A percentile compares a stretch with the other conserved stretches of the same genome.
Conservation (phyloP, 257 asterid genomes). For the Solanum ossicruentum region DNA sequence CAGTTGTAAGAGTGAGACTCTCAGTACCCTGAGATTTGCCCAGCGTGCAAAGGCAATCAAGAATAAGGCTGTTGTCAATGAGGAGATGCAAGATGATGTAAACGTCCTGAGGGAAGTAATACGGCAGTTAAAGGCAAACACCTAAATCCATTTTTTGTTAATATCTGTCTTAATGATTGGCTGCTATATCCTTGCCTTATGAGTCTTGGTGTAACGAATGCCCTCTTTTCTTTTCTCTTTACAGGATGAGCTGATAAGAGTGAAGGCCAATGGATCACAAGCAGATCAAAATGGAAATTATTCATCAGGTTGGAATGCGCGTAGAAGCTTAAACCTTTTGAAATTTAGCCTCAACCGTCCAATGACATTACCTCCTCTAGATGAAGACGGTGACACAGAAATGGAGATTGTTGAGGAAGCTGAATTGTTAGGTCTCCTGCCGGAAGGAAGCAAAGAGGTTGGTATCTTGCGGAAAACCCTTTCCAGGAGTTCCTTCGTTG, state of each 20-base stretch:
- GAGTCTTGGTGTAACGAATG: not conserved
- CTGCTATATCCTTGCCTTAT: not conserved
- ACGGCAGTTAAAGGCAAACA: constrained; percentile 58
- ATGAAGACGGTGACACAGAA: constrained; percentile 85
- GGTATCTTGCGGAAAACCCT: not conserved
- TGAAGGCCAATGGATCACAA: constrained; percentile 56
- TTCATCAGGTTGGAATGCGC: constrained; percentile 77
- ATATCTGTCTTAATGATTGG: not conserved
- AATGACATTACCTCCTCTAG: constrained; percentile 45
- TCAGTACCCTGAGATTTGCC: constrained; percentile 93
- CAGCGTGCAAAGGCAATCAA: constrained; percentile 98
- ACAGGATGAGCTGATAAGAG: constrained; percentile 67
- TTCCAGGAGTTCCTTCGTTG: not conserved
- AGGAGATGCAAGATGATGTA: constrained; percentile 95
- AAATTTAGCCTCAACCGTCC: constrained; percentile 90
- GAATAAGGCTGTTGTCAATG: constrained; percentile 83
- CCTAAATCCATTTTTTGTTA: not conserved
- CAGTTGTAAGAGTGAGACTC: constrained; percentile 89
- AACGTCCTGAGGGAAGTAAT: constrained; percentile 74
- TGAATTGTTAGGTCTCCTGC: constrained; percentile 2
- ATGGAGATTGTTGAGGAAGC: constrained; percentile 79
- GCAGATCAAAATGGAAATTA: constrained; percentile 43
- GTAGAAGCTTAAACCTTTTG: constrained; percentile 84
- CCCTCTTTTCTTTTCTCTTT: not conserved
- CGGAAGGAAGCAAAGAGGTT: constrained; percentile 1